Conservation (phyloP, 2,329 filamentous ascomycete species). For the Talaromyces marneffei region DNA sequence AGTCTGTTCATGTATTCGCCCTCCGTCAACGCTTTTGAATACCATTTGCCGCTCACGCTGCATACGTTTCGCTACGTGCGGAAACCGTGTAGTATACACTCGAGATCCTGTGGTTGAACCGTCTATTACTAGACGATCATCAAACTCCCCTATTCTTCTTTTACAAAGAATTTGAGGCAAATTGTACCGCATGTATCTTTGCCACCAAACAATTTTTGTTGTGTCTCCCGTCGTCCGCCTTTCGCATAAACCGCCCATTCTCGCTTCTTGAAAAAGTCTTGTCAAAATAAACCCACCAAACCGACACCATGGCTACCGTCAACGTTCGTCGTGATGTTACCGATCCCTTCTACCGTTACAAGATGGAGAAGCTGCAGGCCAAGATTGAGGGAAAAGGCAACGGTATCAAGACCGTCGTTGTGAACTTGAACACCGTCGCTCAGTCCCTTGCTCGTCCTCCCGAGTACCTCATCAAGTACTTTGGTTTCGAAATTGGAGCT, state of each 20-base stretch:
- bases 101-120: constrained; percentile 85
- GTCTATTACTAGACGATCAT: constrained; percentile 33
- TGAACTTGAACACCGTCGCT: constrained; percentile 92
- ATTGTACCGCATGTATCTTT: constrained; percentile 55
- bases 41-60: constrained; percentile 90
- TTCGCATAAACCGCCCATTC: constrained; percentile 24
- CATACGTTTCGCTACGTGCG: constrained; percentile 93
- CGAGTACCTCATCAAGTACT: constrained; percentile 98
- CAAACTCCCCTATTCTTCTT: neutral
- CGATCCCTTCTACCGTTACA: constrained; percentile 99
- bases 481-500: constrained; percentile 96
- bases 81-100: constrained; percentile 85
- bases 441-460: constrained; percentile 86
- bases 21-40: constrained; percentile 89
- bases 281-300: constrained; percentile 22
- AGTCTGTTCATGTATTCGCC: constrained; percentile 97
- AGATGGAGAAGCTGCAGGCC: constrained; percentile 98
- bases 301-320: constrained; percentile 84
- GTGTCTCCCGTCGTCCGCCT: constrained; percentile 34
- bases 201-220: constrained; percentile 41
- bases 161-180: constrained; percentile 15
- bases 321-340: constrained; percentile 97
- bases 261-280: constrained; percentile 23
- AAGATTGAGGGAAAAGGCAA: constrained; percentile 99
- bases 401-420: constrained; percentile 97